Base-by-base conservation (phyloP, 495 filamentous ascomycete genomes). In the Viridothelium virens region DNA sequence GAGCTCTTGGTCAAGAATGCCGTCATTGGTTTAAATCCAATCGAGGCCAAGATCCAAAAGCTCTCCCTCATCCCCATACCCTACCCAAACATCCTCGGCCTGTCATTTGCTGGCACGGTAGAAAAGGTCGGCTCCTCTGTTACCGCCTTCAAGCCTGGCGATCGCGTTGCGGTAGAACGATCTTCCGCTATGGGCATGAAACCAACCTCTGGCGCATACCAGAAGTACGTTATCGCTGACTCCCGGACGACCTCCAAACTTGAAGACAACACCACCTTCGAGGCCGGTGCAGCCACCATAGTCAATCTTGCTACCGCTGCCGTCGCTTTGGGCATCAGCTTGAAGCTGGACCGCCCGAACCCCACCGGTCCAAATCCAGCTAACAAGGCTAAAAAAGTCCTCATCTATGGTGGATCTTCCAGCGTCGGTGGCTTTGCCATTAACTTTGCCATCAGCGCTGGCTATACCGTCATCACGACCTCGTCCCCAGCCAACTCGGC, bases 91-190 rank as follows among this genome's bases (percentile, higher is more conserved):
- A 75, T 85, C 59, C 72, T 86, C 2, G 85, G 86, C 48, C 70
- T 70, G 64, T 86, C 87, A 68, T 72, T 83, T 33, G 77, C 82
- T 1, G 87, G 87, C 25, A 77, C 75, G 1, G 76, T 88, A 11
- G 74, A 70, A 12, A 77, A 74, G 38, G 77, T 83, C 38, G 85
- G 85, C 18, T 65, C 70, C 1, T 70, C 46, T 10, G 81, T 82
- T 2, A 79, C 70, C n/a, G 53, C 68, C 0, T 82, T 85, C 76
- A 77, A 79, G 44, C 14, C 64, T 0, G 81, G 83, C 10, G 82
- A 84, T 64, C 75, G 79, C 16, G 79, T 83, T 10, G 67, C 67
- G 14, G 67, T 36, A 4, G 36, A 59, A 10, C 53, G 53, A 4
- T 59, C 53, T 4, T 33, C 53, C 18, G 53, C 31, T 6, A 59